Base-by-base conservation (phyloP, 2,329 filamentous ascomycete species). In the Beauveria caledonica region DNA sequence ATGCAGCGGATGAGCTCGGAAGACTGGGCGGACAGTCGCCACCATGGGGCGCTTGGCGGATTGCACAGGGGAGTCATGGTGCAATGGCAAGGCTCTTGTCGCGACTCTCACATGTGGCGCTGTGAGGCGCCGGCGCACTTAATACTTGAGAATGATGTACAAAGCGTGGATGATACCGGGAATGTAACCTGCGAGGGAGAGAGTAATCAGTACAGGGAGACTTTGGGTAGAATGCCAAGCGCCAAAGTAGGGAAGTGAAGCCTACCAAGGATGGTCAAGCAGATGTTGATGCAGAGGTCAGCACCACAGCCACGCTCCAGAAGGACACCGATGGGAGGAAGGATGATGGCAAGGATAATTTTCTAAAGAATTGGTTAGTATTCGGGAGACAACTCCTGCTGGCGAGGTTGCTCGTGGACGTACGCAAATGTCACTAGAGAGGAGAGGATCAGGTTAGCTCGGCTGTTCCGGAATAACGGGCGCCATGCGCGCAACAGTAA, bases 61-160 rank as follows among this genome's bases (percentile, higher is more conserved):
- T 33, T 60, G 48, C 49, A 21, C 29, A 53, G 27, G 15, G 15
- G 25, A 36, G n/a, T 53, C 40, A 60, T 53, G 40, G 23, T 53
- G 57, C 55, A 49, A 44, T 29, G 17, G 45, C 46, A 23, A 33
- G 6, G 27, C 54, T 49, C 54, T 48, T 48, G 55, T 58, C 55
- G 55, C 55, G 29, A n/a, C 29, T 27, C 48, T 59, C 58, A 27
- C 29, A n/a, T n/a, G 19, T 9, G 25, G 27, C 49, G 48, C 25
- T 25, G 45, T 5, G 23, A 25, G 36, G 39, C 40, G 58, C 59
- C 33, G 29, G 5, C 40, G 40, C 36, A 58, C 27, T 66, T 90
- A 95, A 74, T 92, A 93, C 78, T 93, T 94, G 70, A 94, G 81
- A 68, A 96, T 94, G 71, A 96, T 92, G 83, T 94, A 96, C 79